Percentiles rank a stretch among this genome's conserved stretches.
phyloP scores from a whole-genome alignment of 2,329 filamentous ascomycete genomes.

The Curvularia verruculosa region DNA sequence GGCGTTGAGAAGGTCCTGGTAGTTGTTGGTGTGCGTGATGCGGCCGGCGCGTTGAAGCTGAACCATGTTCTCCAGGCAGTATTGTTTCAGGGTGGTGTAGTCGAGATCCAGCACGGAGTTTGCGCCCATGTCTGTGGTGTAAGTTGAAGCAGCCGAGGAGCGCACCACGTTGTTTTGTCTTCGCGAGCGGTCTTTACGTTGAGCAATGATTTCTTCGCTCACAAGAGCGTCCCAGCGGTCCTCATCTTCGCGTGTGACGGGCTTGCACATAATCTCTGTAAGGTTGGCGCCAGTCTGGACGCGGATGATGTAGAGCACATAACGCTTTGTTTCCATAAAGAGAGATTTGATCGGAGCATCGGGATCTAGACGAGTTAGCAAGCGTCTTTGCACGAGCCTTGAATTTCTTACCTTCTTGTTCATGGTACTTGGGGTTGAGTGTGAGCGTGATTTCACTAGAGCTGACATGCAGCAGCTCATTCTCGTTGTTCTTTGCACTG shows the following conservation, averaged over 20 bases:
- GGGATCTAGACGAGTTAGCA: slow-evolving; percentile 66
- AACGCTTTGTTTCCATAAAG: slow-evolving; percentile 98
- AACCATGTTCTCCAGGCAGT: slow-evolving; percentile 92
- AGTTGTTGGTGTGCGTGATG: slow-evolving; percentile 85
- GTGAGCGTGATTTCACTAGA: slow-evolving; percentile 91
- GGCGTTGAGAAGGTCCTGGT: slow-evolving; percentile 97
- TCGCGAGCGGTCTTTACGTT: slow-evolving; percentile 55
- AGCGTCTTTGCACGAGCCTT: neutral
- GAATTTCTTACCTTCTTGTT: slow-evolving; percentile 68
- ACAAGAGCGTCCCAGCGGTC: slow-evolving; percentile 83
- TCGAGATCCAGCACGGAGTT: slow-evolving; percentile 80
- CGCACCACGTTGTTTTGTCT: slow-evolving; percentile 60
- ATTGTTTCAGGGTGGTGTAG: slow-evolving; percentile 91
- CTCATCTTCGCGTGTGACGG: slow-evolving; percentile 85
- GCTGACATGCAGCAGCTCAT: slow-evolving; percentile 84
- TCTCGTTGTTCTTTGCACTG: slow-evolving; percentile 95
- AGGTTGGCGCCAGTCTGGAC: slow-evolving; percentile 90
- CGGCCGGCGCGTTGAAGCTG: slow-evolving; percentile 84
- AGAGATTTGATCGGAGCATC: slow-evolving; percentile 90
- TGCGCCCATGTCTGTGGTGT: slow-evolving; percentile 59
- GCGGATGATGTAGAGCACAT: slow-evolving; percentile 95
- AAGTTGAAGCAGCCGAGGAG: slow-evolving; percentile 87
- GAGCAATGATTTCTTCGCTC: slow-evolving; percentile 72
- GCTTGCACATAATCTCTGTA: slow-evolving; percentile 94
- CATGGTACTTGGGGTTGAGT: slow-evolving; percentile 85